Evolutionary conservation across 2,329 filamentous ascomycete species (phyloP).

Genomic region (Catunica adiposa): DNA sequence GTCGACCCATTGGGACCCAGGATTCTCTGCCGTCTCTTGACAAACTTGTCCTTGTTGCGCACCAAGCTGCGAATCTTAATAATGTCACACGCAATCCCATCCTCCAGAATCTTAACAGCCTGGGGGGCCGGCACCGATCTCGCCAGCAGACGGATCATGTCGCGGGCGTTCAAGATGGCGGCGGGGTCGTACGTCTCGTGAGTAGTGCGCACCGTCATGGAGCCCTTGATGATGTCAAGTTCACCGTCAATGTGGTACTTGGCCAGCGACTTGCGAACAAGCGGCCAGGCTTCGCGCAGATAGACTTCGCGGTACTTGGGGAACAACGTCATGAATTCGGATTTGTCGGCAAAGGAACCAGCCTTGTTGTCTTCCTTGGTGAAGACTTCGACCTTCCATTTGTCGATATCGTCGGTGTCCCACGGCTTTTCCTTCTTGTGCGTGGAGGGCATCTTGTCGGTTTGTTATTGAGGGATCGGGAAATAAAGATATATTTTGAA

Average conservation of each 20-base stretch:
- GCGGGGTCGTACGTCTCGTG: constrained; percentile 83
- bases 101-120: constrained; percentile 85
- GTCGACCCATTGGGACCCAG: constrained; percentile 83
- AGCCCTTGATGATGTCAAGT: constrained; percentile 85
- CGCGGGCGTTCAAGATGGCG: constrained; percentile 80
- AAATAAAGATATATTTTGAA: not conserved
- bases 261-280: constrained; percentile 73
- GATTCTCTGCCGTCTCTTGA: constrained; percentile 85
- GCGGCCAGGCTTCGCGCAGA: constrained; percentile 80
- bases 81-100: constrained; percentile 81
- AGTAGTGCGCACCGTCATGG: constrained; percentile 93
- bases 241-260: constrained; percentile 80
- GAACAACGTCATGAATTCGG: constrained; percentile 72
- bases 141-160: constrained; percentile 83
- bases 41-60: constrained; percentile 84
- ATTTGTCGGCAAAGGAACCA: constrained; percentile 84
- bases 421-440: constrained; percentile 82
- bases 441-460: constrained; percentile 57
- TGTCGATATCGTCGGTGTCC: constrained; percentile 95
- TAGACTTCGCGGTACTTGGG: constrained; percentile 95
- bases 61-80: constrained; percentile 90
- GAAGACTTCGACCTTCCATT: constrained; percentile 86
- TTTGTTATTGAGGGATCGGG: not conserved
- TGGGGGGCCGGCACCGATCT: constrained; percentile 85
- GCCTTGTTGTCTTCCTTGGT: constrained; percentile 69